These are phyloP conservation scores for Prosopis cineraria DNA, from an alignment of 306 rosid genomes.

Conservation along the genomic window DNA sequence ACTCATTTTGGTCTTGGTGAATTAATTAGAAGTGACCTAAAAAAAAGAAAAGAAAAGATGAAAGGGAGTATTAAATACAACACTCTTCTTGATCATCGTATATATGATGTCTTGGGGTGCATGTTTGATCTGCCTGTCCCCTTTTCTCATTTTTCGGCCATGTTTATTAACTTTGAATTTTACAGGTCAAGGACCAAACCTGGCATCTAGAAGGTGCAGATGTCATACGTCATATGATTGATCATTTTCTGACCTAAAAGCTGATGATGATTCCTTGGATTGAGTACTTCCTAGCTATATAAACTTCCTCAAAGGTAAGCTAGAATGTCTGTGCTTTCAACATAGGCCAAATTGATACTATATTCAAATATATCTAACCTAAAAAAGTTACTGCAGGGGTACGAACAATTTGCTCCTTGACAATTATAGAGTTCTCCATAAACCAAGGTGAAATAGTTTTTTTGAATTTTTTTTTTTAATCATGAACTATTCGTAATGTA, in stretches of 20 bases:
- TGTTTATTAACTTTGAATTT: constrained; percentile 11
- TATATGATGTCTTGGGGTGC: constrained; percentile 12
- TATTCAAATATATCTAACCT: constrained; percentile 27
- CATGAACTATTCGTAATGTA: constrained; percentile 28
- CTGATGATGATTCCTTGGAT: not conserved
- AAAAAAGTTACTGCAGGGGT: constrained; percentile 39
- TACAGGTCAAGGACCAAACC: constrained; percentile 78
- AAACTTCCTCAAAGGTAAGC: constrained; percentile 33
- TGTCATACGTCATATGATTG: constrained; percentile 86
- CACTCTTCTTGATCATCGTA: not conserved
- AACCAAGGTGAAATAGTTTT: constrained; percentile 34
- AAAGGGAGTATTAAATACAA: too few relatives aligned
- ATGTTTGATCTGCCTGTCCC: constrained; percentile 6
- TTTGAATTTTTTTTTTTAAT: constrained; percentile 25
- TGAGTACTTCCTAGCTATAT: not conserved
- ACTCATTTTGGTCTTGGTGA: too few relatives aligned
- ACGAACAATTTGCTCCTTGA: constrained; percentile 25
- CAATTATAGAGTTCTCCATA: constrained; percentile 12
- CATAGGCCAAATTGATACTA: constrained; percentile 5
- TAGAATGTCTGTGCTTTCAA: not conserved
- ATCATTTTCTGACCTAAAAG: constrained; percentile 68
- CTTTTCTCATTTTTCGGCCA: not conserved
- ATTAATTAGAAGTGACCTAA: too few relatives aligned
- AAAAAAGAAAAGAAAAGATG: too few relatives aligned
- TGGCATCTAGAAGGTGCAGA: constrained; percentile 91